Evolutionary conservation across 192 early-diverging fungal species (phyloP).

Genomic region (Jimgerdemannia flammicorona): DNA sequence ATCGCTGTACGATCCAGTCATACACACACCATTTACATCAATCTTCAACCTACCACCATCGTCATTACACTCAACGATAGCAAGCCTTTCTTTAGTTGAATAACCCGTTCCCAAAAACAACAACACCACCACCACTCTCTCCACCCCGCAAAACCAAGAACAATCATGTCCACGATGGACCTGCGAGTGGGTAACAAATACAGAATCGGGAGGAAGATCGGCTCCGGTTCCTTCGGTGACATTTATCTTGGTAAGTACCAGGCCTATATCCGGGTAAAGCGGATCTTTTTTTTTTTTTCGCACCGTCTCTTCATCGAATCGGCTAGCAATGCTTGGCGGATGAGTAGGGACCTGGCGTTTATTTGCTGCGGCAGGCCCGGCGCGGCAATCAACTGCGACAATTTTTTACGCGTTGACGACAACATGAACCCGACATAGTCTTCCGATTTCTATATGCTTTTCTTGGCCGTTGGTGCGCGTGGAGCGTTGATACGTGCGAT

Average conservation of each 20-base stretch:
- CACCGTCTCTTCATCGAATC: not conserved
- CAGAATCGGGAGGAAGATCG: constrained; percentile 93
- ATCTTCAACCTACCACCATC: too few species aligned
- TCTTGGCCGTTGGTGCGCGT: not conserved
- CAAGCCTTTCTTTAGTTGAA: not conserved
- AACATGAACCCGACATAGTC: too few species aligned
- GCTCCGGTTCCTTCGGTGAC: constrained; percentile 96
- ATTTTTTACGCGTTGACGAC: too few species aligned
- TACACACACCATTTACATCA: too few species aligned
- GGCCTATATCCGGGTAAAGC: not conserved
- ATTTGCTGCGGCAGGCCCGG: not conserved
- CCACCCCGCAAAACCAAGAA: not conserved
- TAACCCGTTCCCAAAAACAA: not conserved
- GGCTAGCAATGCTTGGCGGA: not conserved
- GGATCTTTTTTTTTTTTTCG: not conserved
- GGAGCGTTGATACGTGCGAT: too few species aligned
- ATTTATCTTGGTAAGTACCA: constrained; percentile 81
- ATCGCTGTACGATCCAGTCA: too few species aligned
- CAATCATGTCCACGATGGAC: constrained; percentile 49
- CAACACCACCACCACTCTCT: not conserved
- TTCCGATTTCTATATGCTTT: not conserved
- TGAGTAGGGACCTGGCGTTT: not conserved
- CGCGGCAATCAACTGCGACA: not conserved
- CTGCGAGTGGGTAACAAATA: constrained; percentile 92
- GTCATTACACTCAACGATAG: not conserved